A percentile compares a stretch with the other conserved stretches of the same genome.
Evolutionary conservation across 495 filamentous ascomycete species (phyloP).

Genomic region (Evernia prunastri): DNA sequence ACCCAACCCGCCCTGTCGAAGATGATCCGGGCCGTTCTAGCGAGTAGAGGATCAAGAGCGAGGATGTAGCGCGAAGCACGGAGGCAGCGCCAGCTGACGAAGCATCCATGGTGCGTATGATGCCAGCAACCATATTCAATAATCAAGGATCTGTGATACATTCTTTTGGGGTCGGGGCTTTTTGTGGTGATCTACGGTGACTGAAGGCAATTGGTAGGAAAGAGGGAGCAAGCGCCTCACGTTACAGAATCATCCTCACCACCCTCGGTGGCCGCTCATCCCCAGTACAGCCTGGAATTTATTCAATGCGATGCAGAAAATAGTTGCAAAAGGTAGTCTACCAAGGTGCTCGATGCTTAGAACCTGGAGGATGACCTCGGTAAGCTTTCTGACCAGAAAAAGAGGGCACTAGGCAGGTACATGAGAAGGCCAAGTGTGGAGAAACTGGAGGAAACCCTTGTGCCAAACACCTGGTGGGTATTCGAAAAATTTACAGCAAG

Average conservation of each 20-base stretch:
- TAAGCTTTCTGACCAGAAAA: neutral
- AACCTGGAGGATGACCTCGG: neutral
- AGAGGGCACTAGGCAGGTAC: neutral
- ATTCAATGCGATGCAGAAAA: neutral
- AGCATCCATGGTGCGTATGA: neutral
- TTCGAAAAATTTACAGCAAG: neutral
- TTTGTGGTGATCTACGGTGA: neutral
- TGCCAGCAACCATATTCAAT: neutral
- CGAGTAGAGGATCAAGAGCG: neutral
- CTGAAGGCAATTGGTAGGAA: neutral
- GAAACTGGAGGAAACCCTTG: neutral
- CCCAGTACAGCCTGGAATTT: neutral
- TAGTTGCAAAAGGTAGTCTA: neutral
- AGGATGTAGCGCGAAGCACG: neutral
- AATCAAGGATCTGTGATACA: neutral
- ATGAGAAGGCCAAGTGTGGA: constrained; percentile 4
- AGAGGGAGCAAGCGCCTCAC: neutral
- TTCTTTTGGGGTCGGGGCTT: neutral
- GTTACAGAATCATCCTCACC: neutral
- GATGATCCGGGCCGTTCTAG: neutral
- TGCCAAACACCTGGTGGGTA: neutral
- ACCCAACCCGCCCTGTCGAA: neutral
- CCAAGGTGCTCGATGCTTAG: neutral
- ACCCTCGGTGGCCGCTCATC: neutral
- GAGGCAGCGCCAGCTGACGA: neutral